Evolutionary conservation across 768 basidiomycete genomes (phyloP), one percentile per base, ranked within the genome.

Genomic region (Strobilomyces confusus): DNA sequence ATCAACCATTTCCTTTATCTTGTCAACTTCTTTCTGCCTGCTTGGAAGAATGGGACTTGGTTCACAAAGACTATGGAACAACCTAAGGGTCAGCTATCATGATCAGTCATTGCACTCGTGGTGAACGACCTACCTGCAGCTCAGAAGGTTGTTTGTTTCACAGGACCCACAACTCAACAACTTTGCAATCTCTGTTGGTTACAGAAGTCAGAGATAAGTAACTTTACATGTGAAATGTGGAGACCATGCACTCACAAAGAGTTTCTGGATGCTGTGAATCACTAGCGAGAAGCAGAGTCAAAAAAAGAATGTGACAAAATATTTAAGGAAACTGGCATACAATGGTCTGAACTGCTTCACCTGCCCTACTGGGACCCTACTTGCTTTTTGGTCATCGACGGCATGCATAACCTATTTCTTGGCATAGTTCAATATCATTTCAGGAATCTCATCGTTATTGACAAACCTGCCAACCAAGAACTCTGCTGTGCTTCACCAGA

Each of bases 351-450:
- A 26, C 26, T 26, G 8, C 26, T 26, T 26, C 26, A 26, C 26
- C 26, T 26, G 4, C 26, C 26, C 8, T 26, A 26, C 26, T 26
- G 26, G 26, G 26, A 26, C 4, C 26, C 26, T 26, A 64, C 63
- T 5, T 41, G 20, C 1, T 69, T 63, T 33, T 41, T 63, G 1
- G 62, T 70, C 0, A 58, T 73, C n/a, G 73, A 77, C 38, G 51
- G 64, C 1, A 76, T 77, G 73, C 75, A 76, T 36, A 63, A 66
- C n/a, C 54, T 75, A 2, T 64, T 68, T 47, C 61, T 75, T 17
- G 22, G 55, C 11, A 20, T 58, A 2, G 23, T 37, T 1, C 52
- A 54, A 20, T 41, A 36, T 26, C 56, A 60, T 25, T 60, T 60
- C 5, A 37, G 49, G 15, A 33, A 54, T 6, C 49, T 60, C 1